Base-by-base conservation (phyloP, 352 stramenopile species). In the Stramenopiles sp. region DNA sequence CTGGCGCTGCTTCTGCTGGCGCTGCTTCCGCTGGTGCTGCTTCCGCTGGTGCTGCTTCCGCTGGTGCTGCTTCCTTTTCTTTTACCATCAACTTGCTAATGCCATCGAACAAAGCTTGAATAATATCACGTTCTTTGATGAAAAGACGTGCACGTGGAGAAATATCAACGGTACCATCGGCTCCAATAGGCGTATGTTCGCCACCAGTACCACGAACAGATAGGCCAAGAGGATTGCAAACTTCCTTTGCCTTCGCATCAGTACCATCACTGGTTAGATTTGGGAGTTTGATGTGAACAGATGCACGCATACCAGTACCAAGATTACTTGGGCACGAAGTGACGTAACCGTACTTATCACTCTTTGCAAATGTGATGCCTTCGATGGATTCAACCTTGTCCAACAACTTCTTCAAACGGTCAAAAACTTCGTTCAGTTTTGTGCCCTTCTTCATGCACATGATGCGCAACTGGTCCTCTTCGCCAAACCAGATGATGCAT, bases 251-350 rank as follows among this genome's bases (percentile, higher is more conserved):
- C 84, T 94, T 91, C 30, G 89, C 88, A 75, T 91, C 89, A 31
- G 90, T 87, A 31, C 91, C 87, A 85, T 94, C 89, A 33, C 88
- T 84, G 71, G 87, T 92, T 76, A 97, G 86, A 76, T 94, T 94
- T 67, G 89, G 88, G 44, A 96, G 84, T 81, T 93, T 92, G 78
- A 96, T 91, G 86, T 94, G 93, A 39, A 96, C 90, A 25, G 86
- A 92, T 0, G 92, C 91, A 75, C 91, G 86, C 81, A 96, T 86
- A 0, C 90, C 91, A 30, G 92, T 95, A 81, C 92, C 92, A 32
- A 96, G 84, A 83, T 96, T 96, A 39, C 89, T 92, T 1, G 92
- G 92, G 81, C 91, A 96, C 29, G 88, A 89, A 75, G 90, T 93
- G 32, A 96, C 88, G 84, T 94, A 95, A 32, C 90, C 87, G 80